Conservation (phyloP, 1,139 yeast genomes). For the Lodderomyces orthopsilosis region DNA sequence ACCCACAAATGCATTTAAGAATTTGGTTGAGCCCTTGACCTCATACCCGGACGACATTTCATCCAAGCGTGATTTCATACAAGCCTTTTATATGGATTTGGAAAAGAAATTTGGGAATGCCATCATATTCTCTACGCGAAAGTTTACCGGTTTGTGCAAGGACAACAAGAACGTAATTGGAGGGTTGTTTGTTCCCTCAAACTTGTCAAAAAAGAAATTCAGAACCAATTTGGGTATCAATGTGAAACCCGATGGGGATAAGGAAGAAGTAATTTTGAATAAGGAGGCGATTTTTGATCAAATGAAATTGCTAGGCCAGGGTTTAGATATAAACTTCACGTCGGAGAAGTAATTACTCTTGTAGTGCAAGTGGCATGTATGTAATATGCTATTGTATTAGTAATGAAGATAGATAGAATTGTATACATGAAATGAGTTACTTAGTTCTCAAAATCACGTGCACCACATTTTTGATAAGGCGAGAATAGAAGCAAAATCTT, state of each 20-base stretch:
- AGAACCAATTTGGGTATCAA: conserved; percentile 79
- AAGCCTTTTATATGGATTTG: conserved; percentile 53
- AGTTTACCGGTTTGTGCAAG: conserved; percentile 47
- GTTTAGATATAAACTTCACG: not conserved
- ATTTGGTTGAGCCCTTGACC: conserved; percentile 45
- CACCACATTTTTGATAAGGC: not conserved
- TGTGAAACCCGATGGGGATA: conserved; percentile 51
- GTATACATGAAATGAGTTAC: not conserved
- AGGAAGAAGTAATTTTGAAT: conserved; percentile 61
- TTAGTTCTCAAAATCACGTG: not conserved
- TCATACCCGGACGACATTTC: conserved; percentile 46
- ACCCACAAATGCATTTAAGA: conserved; percentile 59
- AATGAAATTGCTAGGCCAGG: conserved; percentile 60
- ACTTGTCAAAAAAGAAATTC: conserved; percentile 58
- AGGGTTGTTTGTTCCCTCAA: conserved; percentile 75
- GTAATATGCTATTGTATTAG: not conserved
- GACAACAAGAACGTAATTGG: conserved; percentile 64
- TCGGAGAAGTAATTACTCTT: conserved; percentile 54
- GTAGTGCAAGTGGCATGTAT: conserved; percentile 18
- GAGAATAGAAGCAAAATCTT: not conserved
- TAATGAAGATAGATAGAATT: not conserved
- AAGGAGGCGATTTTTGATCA: conserved; percentile 74
- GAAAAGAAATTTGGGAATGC: conserved; percentile 54
- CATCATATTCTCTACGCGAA: conserved; percentile 59
- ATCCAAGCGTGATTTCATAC: conserved; percentile 54